Percentiles rank a stretch among this genome's conserved stretches.
Conservation (phyloP, 108 stramenopile species). For the Stephanodiscus triporus region DNA sequence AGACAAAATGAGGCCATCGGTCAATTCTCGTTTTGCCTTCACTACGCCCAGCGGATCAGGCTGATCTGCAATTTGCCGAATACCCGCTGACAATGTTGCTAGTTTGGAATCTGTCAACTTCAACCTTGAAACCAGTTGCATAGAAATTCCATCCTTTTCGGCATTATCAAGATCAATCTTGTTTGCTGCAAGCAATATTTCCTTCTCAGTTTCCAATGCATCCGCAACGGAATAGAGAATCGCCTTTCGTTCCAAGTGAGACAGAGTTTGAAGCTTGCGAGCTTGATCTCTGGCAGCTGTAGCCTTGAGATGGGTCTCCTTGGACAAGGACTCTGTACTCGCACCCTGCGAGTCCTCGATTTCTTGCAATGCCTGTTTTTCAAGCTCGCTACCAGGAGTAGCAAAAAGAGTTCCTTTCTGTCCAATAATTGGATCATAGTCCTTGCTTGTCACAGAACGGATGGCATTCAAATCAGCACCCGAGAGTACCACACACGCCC, state of each 20-base stretch:
- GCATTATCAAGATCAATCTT: conserved; percentile 84
- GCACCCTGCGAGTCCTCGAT: conserved; percentile 47
- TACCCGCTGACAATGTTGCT: conserved; percentile 83
- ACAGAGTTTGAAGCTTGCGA: conserved; percentile 80
- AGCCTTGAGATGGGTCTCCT: conserved; percentile 69
- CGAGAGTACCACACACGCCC: conserved; percentile 84
- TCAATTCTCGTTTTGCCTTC: conserved; percentile 84
- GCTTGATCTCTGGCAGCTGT: conserved; percentile 73
- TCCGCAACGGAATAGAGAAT: conserved; percentile 86
- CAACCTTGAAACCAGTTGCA: conserved; percentile 78
- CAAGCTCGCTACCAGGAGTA: conserved; percentile 71
- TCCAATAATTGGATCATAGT: conserved; percentile 37
- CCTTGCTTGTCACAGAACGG: conserved; percentile 65
- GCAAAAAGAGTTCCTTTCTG: conserved; percentile 77
- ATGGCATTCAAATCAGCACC: conserved; percentile 86
- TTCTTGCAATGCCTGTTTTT: conserved; percentile 77
- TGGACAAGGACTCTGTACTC: conserved; percentile 50
- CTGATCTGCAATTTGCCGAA: conserved; percentile 77
- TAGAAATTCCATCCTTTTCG: conserved; percentile 67
- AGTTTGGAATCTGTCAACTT: conserved; percentile 91
- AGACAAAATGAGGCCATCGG: conserved; percentile 88
- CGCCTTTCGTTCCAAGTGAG: conserved; percentile 69
- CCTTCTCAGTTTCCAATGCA: conserved; percentile 64
- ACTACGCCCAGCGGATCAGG: conserved; percentile 84
- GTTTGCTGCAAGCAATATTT: conserved; percentile 86